phyloP scores from a whole-genome alignment of 2,329 filamentous ascomycete genomes.

The Pseudocercospora fijiensis region DNA sequence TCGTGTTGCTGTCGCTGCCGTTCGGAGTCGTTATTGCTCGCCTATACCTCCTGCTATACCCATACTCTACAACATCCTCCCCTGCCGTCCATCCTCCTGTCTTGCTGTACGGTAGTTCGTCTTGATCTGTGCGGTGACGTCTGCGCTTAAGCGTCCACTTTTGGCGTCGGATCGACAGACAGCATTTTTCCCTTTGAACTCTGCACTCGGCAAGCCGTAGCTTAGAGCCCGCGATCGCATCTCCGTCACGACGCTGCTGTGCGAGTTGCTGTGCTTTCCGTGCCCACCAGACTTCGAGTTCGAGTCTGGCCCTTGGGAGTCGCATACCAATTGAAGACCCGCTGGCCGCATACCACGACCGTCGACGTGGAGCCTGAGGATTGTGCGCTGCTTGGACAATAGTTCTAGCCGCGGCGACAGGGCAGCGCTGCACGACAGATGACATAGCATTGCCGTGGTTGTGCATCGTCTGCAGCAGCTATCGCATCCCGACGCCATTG shows the following conservation, averaged over 20 bases:
- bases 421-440: slow-evolving; percentile 17
- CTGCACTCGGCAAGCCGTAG: slow-evolving; percentile 11
- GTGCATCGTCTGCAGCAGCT: slow-evolving; percentile 20
- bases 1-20: neutral
- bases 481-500: slow-evolving; percentile 19
- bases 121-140: slow-evolving; percentile 10
- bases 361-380: slow-evolving; percentile 1
- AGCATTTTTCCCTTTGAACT: slow-evolving; percentile 3
- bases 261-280: neutral
- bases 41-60: neutral
- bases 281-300: neutral
- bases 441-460: slow-evolving; percentile 22
- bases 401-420: slow-evolving; percentile 8
- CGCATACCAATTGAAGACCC: neutral
- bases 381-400: slow-evolving; percentile 3
- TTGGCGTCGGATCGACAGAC: slow-evolving; percentile 4
- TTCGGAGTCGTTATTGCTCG: neutral
- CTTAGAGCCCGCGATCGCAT: slow-evolving; percentile 13
- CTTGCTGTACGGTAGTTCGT: slow-evolving; percentile 1
- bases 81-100: neutral
- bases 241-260: slow-evolving; percentile 13
- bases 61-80: slow-evolving; percentile 1
- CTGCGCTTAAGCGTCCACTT: slow-evolving; percentile 5
- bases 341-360: slow-evolving; percentile 5
- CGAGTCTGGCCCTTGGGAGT: slow-evolving; percentile 8